phyloP scores from a whole-genome alignment of 805 yeast species.

The Kurtzmaniella cleridarum region DNA sequence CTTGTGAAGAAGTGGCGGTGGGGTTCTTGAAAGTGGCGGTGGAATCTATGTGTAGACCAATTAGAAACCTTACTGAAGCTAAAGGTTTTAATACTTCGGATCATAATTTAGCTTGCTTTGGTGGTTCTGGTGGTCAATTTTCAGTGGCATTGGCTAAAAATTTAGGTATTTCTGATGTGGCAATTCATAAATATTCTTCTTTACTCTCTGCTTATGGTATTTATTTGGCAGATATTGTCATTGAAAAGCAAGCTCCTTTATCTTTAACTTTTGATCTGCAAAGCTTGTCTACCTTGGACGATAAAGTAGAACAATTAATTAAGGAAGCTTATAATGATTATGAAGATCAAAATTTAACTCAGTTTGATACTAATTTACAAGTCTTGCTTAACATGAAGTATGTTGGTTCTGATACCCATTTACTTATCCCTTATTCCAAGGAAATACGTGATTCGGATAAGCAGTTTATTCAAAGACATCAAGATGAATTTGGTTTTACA shows the following conservation, averaged over 20 bases:
- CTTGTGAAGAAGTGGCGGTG: constrained; percentile 27
- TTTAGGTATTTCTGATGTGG: constrained; percentile 22
- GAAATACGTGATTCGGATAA: constrained; percentile 18
- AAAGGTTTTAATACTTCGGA: constrained; percentile 25
- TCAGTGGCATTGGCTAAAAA: constrained; percentile 24
- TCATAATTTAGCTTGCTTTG: constrained; percentile 30
- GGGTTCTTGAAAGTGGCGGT: constrained; percentile 32
- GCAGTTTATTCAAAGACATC: constrained; percentile 24
- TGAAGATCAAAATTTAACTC: constrained; percentile 45
- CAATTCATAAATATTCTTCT: constrained; percentile 30
- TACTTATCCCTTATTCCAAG: constrained; percentile 51
- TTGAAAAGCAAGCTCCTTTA: constrained; percentile 32
- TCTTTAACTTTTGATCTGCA: constrained; percentile 18
- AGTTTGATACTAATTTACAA: constrained; percentile 47
- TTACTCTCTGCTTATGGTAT: constrained; percentile 31
- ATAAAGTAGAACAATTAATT: constrained; percentile 42
- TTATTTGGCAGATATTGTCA: constrained; percentile 27
- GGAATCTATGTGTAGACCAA: constrained; percentile 31
- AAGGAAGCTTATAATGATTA: constrained; percentile 34
- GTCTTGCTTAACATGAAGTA: constrained; percentile 73
- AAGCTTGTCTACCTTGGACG: constrained; percentile 32
- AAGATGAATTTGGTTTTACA: constrained; percentile 31
- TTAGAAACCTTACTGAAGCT: constrained; percentile 31
- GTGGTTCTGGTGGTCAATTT: constrained; percentile 36
- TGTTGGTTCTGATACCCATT: constrained; percentile 83